phyloP scores from a whole-genome alignment of 73 alveolate genomes.

The Symbiodinium natans region DNA sequence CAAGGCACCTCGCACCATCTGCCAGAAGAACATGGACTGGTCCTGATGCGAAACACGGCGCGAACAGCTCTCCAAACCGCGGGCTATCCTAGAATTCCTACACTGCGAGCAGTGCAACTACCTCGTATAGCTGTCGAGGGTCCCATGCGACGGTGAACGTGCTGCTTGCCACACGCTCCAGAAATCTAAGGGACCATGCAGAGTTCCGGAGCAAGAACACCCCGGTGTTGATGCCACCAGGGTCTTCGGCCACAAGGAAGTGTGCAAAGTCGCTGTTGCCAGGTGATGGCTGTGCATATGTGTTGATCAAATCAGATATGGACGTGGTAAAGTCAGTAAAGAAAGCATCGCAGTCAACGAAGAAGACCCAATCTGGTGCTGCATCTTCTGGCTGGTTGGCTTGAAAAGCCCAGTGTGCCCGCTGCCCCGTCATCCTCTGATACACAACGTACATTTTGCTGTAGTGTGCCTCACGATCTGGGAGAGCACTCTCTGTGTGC shows the following conservation, averaged over 20 bases:
- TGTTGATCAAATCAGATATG: slow-evolving; percentile 11
- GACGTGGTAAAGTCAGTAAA: slow-evolving; percentile 63
- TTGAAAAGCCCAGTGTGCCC: neutral
- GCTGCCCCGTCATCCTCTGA: neutral
- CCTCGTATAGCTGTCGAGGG: neutral
- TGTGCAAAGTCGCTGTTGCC: neutral
- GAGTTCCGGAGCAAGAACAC: slow-evolving; percentile 50
- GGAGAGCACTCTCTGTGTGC: slow-evolving; percentile 66
- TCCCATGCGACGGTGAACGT: slow-evolving; percentile 85
- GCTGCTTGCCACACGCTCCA: slow-evolving; percentile 90
- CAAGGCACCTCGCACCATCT: slow-evolving; percentile 77
- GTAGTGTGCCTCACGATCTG: slow-evolving; percentile 83
- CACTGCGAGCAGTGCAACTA: too few species aligned
- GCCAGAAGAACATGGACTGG: slow-evolving; percentile 89
- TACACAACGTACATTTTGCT: slow-evolving; percentile 33
- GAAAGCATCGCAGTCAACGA: slow-evolving; percentile 23
- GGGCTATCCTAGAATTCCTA: too few species aligned
- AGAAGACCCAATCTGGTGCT: slow-evolving; percentile 22
- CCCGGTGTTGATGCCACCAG: slow-evolving; percentile 92
- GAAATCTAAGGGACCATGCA: slow-evolving; percentile 51
- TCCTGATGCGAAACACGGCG: neutral
- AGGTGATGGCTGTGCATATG: neutral
- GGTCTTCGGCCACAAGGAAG: slow-evolving; percentile 83
- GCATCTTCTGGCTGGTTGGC: neutral
- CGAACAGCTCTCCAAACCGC: too few species aligned